phyloP scores from a whole-genome alignment of 2,329 filamentous ascomycete genomes.

The Penicillium sp. region DNA sequence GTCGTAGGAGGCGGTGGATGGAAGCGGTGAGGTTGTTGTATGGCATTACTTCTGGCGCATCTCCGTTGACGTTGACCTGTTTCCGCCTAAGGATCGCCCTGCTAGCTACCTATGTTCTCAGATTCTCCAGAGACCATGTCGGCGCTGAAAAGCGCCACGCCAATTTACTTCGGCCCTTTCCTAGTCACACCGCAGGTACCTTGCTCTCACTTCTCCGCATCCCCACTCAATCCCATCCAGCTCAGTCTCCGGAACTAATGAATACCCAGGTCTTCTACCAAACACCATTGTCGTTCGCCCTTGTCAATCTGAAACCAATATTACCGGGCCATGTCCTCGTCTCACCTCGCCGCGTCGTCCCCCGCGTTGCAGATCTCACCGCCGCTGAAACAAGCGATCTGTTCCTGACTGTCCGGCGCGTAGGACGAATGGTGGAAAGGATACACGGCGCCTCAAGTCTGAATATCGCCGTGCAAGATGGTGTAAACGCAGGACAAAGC shows the following conservation, averaged over 20 bases:
- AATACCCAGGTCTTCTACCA: constrained; percentile 76
- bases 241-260: constrained; percentile 3
- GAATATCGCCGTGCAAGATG: constrained; percentile 96
- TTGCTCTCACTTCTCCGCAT: constrained; percentile 1
- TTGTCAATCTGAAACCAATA: constrained; percentile 95
- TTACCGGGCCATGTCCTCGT: constrained; percentile 92
- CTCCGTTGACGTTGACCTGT: background rate
- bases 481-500: constrained; percentile 85
- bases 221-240: background rate
- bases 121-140: constrained; percentile 26
- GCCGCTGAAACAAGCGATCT: constrained; percentile 77
- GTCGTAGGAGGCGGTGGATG: background rate
- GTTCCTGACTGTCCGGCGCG: constrained; percentile 81
- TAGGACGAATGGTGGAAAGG: constrained; percentile 74
- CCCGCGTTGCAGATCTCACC: constrained; percentile 75
- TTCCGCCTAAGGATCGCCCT: background rate
- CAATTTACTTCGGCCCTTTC: constrained; percentile 74
- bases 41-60: background rate
- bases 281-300: constrained; percentile 78
- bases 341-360: constrained; percentile 71
- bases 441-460: constrained; percentile 72
- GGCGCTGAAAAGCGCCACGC: constrained; percentile 35
- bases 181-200: constrained; percentile 73
- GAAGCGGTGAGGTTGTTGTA: background rate
- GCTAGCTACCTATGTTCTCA: background rate